phyloP scores from a whole-genome alignment of 768 basidiomycete species.

The Pisolithus microcarpus region DNA sequence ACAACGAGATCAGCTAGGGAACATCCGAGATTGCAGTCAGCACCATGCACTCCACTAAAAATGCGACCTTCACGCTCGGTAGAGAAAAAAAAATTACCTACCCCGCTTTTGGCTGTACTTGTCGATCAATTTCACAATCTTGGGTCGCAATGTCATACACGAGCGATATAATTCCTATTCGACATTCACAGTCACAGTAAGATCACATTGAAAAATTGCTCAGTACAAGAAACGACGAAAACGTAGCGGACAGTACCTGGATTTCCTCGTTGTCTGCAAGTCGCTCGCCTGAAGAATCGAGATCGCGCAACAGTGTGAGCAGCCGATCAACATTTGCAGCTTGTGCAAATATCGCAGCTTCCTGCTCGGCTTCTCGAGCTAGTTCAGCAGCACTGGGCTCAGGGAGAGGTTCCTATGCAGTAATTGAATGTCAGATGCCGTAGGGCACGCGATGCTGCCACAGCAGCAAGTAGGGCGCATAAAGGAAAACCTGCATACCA shows the following conservation, averaged over 20 bases:
- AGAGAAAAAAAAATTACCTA: slow-evolving; percentile 17
- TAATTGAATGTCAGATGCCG: neutral
- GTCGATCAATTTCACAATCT: slow-evolving; percentile 94
- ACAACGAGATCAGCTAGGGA: slow-evolving; percentile 78
- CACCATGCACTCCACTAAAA: neutral
- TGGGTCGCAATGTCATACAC: slow-evolving; percentile 83
- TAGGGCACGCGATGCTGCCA: neutral
- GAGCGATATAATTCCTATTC: slow-evolving; percentile 80
- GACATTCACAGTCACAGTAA: no score
- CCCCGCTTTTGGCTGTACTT: slow-evolving; percentile 94
- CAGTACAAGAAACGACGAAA: neutral
- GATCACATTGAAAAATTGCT: no score
- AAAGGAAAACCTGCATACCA: slow-evolving; percentile 44
- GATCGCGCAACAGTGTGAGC: slow-evolving; percentile 60
- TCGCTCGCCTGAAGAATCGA: slow-evolving; percentile 74
- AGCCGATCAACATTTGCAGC: slow-evolving; percentile 80
- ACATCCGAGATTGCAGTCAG: neutral
- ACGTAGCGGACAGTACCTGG: slow-evolving; percentile 40
- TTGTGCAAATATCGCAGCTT: slow-evolving; percentile 82
- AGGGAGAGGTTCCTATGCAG: slow-evolving; percentile 66
- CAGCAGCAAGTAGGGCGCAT: no score
- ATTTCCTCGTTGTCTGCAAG: slow-evolving; percentile 90
- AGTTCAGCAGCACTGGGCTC: slow-evolving; percentile 75
- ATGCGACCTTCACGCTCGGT: neutral
- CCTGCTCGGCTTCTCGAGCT: slow-evolving; percentile 76